Conservation (phyloP, 1,284 basidiomycete species). For the Apiotrichum porosum region DNA sequence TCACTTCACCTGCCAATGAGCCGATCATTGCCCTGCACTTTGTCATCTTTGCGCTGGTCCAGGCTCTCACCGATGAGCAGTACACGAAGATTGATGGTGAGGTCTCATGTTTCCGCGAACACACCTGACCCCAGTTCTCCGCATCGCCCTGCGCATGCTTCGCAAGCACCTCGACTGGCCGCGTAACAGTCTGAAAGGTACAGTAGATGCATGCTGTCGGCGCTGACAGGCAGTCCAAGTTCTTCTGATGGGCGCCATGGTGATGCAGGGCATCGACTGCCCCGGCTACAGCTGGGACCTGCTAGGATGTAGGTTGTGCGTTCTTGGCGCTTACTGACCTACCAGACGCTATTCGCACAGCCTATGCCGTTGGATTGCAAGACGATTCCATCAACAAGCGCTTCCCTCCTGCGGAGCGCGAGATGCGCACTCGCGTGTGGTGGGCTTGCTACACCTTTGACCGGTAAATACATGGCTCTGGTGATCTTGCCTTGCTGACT, state of each 20-base stretch:
- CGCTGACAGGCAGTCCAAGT: constrained; percentile 12
- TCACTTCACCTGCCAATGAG: constrained; percentile 2
- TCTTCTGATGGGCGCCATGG: constrained; percentile 13
- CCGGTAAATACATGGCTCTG: background rate
- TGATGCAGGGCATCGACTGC: constrained; percentile 21
- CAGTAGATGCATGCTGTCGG: background rate
- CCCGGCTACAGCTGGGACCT: constrained; percentile 17
- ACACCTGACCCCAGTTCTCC: too few species aligned
- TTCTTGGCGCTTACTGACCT: too few species aligned
- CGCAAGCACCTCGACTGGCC: constrained; percentile 21
- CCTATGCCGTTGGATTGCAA: constrained; percentile 19
- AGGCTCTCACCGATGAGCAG: constrained; percentile 5
- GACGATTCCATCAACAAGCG: constrained; percentile 3
- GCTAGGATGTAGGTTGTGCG: constrained; percentile 15
- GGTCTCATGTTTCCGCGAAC: too few species aligned
- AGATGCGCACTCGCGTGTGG: constrained; percentile 17
- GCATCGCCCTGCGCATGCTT: constrained; percentile 9
- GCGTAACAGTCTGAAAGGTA: constrained; percentile 15
- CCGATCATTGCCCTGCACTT: constrained; percentile 17
- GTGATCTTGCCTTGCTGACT: too few species aligned
- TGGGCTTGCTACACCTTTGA: constrained; percentile 22
- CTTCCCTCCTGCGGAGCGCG: constrained; percentile 5
- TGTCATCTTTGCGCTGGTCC: constrained; percentile 16
- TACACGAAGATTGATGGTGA: constrained; percentile 2
- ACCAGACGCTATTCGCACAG: constrained; percentile 15